Conservation (phyloP, 2,329 filamentous ascomycete species). For the Massarina eburnea region DNA sequence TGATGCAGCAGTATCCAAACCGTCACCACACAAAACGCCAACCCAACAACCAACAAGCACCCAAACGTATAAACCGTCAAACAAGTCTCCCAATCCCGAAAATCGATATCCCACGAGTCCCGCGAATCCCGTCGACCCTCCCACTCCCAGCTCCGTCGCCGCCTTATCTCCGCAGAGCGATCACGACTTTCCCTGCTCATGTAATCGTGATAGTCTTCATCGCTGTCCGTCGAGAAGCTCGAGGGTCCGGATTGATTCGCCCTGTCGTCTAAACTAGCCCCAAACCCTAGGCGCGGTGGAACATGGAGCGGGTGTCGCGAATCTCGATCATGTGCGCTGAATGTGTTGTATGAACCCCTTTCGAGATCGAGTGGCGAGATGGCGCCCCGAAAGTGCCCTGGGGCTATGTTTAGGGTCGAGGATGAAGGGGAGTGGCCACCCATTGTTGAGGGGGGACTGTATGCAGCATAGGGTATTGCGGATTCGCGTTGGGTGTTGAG, state of each 20-base stretch:
- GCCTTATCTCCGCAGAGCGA: no score
- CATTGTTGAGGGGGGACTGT: neutral
- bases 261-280: no score
- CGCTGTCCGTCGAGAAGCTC: neutral
- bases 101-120: neutral
- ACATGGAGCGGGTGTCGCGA: no score
- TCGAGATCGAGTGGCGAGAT: neutral
- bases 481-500: neutral
- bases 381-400: neutral
- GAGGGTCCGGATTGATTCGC: no score
- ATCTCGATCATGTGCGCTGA: neutral
- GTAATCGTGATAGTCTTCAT: neutral
- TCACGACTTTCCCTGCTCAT: neutral
- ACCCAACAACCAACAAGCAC: neutral
- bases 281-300: no score
- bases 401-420: neutral
- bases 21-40: neutral
- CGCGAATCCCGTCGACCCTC: neutral
- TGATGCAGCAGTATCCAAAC: slow-evolving; percentile 1
- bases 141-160: neutral
- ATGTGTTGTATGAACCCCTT: neutral
- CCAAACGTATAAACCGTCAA: neutral
- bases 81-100: neutral
- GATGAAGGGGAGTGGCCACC: neutral
- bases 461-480: neutral